Conservation (phyloP, 2,329 filamentous ascomycete species). For the Sporothrix brasiliensis region DNA sequence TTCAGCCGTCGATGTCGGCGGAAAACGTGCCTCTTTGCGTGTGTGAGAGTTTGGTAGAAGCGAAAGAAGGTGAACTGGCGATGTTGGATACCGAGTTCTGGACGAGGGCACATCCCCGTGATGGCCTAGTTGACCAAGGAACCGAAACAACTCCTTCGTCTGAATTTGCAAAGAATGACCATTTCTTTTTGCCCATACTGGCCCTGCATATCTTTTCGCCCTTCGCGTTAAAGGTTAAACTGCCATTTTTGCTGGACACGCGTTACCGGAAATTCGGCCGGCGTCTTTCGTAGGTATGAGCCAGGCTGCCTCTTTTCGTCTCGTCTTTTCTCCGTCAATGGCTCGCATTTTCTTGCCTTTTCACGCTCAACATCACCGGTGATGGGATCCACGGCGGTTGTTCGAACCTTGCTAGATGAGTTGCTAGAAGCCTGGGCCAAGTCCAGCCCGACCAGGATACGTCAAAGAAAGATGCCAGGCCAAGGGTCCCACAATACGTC, state of each 20-base stretch:
- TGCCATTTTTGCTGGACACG: too few relatives aligned
- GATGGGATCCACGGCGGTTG: neutral
- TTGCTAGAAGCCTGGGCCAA: neutral
- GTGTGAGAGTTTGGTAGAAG: neutral
- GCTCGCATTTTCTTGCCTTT: neutral
- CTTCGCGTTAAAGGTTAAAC: neutral
- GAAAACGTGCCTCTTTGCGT: conserved; percentile 14
- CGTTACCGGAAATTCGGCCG: neutral
- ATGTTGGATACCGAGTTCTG: conserved; percentile 2
- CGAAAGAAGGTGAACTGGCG: neutral
- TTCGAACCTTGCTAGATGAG: neutral
- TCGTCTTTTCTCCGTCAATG: neutral
- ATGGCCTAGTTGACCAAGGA: conserved; percentile 14
- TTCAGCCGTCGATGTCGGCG: conserved; percentile 18
- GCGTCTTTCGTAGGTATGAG: neutral
- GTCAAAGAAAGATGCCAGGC: neutral
- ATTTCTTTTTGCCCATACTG: neutral
- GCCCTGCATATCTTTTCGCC: neutral
- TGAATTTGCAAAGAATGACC: too few relatives aligned
- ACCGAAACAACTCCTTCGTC: neutral
- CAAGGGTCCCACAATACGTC: conserved; percentile 4
- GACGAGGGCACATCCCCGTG: conserved; percentile 9
- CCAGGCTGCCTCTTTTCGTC: conserved; percentile 23
- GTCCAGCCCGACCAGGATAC: neutral
- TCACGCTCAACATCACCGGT: neutral